phyloP scores from a whole-genome alignment of 176 grass and related monocot genomes.

The Triticum urartu region DNA sequence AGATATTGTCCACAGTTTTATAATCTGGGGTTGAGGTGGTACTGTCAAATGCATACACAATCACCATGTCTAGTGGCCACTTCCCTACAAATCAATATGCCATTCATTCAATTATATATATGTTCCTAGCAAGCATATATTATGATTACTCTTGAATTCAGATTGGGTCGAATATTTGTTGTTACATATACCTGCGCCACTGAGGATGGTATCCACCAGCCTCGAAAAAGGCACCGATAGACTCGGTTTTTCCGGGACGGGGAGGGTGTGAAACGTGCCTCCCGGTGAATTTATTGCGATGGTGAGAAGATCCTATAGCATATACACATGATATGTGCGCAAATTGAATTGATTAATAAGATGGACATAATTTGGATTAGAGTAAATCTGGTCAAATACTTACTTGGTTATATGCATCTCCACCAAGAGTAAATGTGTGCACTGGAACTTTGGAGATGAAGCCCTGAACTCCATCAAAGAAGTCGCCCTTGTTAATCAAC shows the following conservation, averaged over 20 bases:
- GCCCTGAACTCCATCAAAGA: neutral
- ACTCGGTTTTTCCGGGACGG: too few relatives aligned
- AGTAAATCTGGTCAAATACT: too few relatives aligned
- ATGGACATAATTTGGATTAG: too few relatives aligned
- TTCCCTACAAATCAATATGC: neutral
- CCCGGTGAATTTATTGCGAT: neutral
- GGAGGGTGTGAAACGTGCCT: too few relatives aligned
- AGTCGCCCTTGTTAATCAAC: neutral
- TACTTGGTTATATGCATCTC: neutral
- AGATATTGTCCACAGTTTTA: neutral
- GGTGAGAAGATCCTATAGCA: neutral
- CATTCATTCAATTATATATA: too few relatives aligned
- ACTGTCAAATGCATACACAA: constrained; percentile 1
- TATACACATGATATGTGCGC: neutral
- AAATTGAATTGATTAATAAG: too few relatives aligned
- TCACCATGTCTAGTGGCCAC: neutral
- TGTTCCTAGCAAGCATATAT: too few relatives aligned
- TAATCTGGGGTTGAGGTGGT: neutral
- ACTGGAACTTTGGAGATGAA: neutral
- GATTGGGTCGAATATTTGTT: too few relatives aligned
- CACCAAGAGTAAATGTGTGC: neutral
- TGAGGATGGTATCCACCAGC: too few relatives aligned
- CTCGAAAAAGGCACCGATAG: too few relatives aligned
- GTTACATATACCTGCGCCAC: too few relatives aligned
- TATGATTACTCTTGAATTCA: too few relatives aligned